phyloP scores from a whole-genome alignment of 2,329 filamentous ascomycete species.

The Cladosporium sphaerospermum region DNA sequence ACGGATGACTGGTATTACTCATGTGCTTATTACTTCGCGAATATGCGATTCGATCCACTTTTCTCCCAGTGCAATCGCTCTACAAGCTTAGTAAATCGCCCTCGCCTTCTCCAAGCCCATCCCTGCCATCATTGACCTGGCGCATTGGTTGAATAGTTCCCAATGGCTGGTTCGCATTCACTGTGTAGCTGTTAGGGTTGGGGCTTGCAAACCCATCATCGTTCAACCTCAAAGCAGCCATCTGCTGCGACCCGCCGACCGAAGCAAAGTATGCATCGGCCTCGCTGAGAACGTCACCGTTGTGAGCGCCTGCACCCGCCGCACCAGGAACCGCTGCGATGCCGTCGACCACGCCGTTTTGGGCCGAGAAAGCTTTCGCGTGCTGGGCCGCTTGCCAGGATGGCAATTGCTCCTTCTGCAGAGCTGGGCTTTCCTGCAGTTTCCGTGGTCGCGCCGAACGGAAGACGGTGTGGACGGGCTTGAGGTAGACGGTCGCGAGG shows the following conservation, averaged over 20 bases:
- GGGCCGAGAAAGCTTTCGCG: slow-evolving; percentile 20
- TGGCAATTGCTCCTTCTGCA: slow-evolving; percentile 67
- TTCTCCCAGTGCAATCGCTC: not conserved
- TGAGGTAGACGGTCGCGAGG: slow-evolving; percentile 92
- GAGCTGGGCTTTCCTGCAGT: slow-evolving; percentile 73
- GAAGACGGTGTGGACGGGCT: slow-evolving; percentile 96
- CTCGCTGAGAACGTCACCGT: slow-evolving; percentile 52
- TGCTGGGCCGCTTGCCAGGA: slow-evolving; percentile 43
- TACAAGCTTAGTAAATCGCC: slow-evolving; percentile 32
- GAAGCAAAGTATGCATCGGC: slow-evolving; percentile 87
- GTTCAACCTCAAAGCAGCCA: slow-evolving; percentile 63
- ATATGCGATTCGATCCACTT: too few species aligned
- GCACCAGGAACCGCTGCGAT: slow-evolving; percentile 59
- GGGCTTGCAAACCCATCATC: slow-evolving; percentile 49
- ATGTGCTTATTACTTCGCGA: too few species aligned
- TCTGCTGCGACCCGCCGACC: slow-evolving; percentile 56
- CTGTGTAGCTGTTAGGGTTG: slow-evolving; percentile 48
- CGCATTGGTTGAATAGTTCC: slow-evolving; percentile 66
- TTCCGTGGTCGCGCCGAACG: slow-evolving; percentile 75
- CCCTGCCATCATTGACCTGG: slow-evolving; percentile 44
- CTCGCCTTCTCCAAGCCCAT: slow-evolving; percentile 22
- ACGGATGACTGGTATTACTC: too few species aligned
- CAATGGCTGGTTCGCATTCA: slow-evolving; percentile 75
- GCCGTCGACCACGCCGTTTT: slow-evolving; percentile 22
- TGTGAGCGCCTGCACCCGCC: slow-evolving; percentile 13